Conservation (phyloP, 257 asterid genomes). For the Solanum tacnaense region DNA sequence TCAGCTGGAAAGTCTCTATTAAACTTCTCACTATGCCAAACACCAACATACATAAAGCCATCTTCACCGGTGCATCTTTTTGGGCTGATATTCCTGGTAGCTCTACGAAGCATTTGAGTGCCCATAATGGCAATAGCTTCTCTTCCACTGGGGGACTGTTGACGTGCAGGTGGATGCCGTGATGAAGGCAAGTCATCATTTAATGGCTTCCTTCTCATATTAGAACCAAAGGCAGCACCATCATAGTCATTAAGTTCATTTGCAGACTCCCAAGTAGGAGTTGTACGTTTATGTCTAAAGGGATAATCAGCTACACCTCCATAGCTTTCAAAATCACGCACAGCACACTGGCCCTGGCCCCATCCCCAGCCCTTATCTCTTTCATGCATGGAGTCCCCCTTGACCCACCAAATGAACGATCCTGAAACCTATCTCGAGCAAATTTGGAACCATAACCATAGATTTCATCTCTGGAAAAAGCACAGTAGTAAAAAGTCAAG, state of each 20-base stretch:
- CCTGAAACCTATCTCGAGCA: too few relatives aligned
- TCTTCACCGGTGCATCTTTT: slow-evolving; percentile 26
- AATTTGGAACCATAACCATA: too few relatives aligned
- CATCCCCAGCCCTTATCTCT: slow-evolving; percentile 37
- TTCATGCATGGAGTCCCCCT: slow-evolving; percentile 40
- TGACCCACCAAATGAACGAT: slow-evolving; percentile 36
- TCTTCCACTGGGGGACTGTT: slow-evolving; percentile 46
- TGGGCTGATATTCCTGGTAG: slow-evolving; percentile 52
- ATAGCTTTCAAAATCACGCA: slow-evolving; percentile 40
- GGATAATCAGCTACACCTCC: slow-evolving; percentile 32
- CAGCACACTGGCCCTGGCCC: slow-evolving; percentile 26
- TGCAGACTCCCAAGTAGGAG: too few relatives aligned
- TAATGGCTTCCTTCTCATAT: too few relatives aligned
- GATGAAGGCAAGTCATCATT: slow-evolving; percentile 30
- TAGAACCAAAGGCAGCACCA: too few relatives aligned
- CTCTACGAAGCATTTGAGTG: slow-evolving; percentile 30
- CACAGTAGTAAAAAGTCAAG: background rate
- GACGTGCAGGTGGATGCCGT: slow-evolving; percentile 39
- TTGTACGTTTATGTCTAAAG: background rate
- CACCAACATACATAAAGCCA: slow-evolving; percentile 24
- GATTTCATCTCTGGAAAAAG: too few relatives aligned
- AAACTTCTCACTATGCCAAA: slow-evolving; percentile 36
- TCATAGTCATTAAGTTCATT: too few relatives aligned
- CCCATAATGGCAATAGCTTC: slow-evolving; percentile 36
- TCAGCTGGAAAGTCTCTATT: slow-evolving; percentile 42